phyloP scores from a whole-genome alignment of 108 stramenopile species.

The Nitzschia putrida region DNA sequence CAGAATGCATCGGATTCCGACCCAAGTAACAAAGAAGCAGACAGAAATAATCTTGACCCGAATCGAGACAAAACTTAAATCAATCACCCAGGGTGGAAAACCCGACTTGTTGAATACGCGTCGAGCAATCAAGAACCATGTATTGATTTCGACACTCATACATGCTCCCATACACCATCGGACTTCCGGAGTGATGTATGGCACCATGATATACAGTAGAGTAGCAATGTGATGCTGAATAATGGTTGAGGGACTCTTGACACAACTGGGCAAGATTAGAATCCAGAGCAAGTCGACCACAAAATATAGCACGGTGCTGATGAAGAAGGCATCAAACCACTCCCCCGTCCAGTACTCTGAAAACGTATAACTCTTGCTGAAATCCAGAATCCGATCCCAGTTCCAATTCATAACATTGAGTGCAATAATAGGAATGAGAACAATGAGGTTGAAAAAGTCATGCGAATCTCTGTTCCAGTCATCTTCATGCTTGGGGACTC shows the following conservation, averaged over 20 bases:
- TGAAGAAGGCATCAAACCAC: constrained; percentile 70
- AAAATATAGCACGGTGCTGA: constrained; percentile 66
- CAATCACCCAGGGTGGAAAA: constrained; percentile 81
- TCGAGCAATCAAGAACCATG: constrained; percentile 88
- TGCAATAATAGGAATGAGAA: constrained; percentile 75
- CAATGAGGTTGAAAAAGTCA: constrained; percentile 87
- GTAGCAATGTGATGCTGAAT: constrained; percentile 86
- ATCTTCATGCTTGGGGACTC: constrained; percentile 68
- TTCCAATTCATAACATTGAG: constrained; percentile 88
- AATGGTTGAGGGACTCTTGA: constrained; percentile 67
- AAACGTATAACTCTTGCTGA: constrained; percentile 38
- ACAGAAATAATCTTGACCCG: constrained; percentile 82
- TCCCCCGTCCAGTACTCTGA: constrained; percentile 80
- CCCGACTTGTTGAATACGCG: constrained; percentile 89
- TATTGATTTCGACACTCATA: constrained; percentile 85
- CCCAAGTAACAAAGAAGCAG: constrained; percentile 76
- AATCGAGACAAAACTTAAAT: constrained; percentile 68
- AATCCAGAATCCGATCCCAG: constrained; percentile 61
- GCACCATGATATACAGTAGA: constrained; percentile 71
- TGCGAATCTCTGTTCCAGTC: constrained; percentile 75
- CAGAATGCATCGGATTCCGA: constrained; percentile 63
- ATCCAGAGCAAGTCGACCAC: constrained; percentile 75
- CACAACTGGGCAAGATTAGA: constrained; percentile 57
- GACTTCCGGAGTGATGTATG: constrained; percentile 47
- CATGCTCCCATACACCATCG: constrained; percentile 88